phyloP scores from a whole-genome alignment of 371 early-diverging fungal genomes.

The Haplosporangium sp. region DNA sequence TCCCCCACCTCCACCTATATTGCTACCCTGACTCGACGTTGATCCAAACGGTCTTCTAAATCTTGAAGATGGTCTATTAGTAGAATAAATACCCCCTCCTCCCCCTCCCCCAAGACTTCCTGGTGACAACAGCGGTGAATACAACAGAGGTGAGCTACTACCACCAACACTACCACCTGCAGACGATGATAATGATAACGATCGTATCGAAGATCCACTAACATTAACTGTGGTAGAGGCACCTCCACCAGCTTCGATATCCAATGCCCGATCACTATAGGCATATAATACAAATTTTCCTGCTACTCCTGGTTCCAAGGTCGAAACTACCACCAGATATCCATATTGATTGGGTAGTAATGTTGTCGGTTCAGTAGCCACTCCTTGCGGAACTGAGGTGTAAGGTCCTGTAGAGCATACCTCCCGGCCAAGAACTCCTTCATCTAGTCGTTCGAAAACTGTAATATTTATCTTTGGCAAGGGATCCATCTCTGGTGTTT shows the following conservation, averaged over 20 bases:
- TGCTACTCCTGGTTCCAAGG: constrained; percentile 65
- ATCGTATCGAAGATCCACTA: constrained; percentile 25
- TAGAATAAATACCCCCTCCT: constrained; percentile 15
- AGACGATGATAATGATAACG: constrained; percentile 24
- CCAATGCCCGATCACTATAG: constrained; percentile 72
- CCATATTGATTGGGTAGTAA: constrained; percentile 58
- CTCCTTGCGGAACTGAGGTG: constrained; percentile 76
- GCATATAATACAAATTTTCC: constrained; percentile 67
- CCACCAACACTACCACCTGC: constrained; percentile 7
- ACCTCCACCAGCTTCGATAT: constrained; percentile 55
- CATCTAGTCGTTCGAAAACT: constrained; percentile 72
- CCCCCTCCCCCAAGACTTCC: neutral
- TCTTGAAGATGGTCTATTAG: constrained; percentile 23
- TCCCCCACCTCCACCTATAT: constrained; percentile 11
- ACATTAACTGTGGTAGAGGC: constrained; percentile 18
- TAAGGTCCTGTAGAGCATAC: constrained; percentile 81
- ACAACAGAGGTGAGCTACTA: constrained; percentile 1
- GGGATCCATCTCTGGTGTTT: constrained; percentile 69
- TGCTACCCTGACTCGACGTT: constrained; percentile 15
- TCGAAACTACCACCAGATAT: constrained; percentile 72
- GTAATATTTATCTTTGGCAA: constrained; percentile 80
- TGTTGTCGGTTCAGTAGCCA: constrained; percentile 29
- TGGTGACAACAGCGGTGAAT: constrained; percentile 7
- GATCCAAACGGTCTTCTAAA: constrained; percentile 32
- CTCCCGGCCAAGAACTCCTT: constrained; percentile 68